Evolutionary conservation across 495 filamentous ascomycete species (phyloP).

Genomic region (Penicillium lagena): DNA sequence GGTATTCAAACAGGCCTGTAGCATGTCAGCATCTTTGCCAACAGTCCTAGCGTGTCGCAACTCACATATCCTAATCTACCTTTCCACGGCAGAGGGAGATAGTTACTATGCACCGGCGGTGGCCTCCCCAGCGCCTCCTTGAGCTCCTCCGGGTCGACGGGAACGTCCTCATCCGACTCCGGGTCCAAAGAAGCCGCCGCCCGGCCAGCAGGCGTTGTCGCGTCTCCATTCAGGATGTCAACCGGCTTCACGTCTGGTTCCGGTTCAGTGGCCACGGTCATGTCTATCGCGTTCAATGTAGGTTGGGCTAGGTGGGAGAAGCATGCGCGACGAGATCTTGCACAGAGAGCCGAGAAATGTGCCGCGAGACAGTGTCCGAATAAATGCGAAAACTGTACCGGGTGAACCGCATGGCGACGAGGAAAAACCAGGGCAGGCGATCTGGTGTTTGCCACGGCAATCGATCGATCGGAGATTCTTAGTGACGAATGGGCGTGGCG

Average conservation of each 20-base stretch:
- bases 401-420: neutral
- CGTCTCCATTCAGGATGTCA: constrained; percentile 16
- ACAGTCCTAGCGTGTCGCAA: neutral
- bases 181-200: constrained; percentile 29
- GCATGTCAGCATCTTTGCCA: constrained; percentile 7
- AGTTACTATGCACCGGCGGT: constrained; percentile 78
- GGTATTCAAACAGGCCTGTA: constrained; percentile 81
- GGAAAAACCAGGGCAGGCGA: constrained; percentile 4
- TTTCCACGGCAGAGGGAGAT: constrained; percentile 88
- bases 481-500: constrained; percentile 22
- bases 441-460: constrained; percentile 20
- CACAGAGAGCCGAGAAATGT: neutral
- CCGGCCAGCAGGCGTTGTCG: constrained; percentile 4
- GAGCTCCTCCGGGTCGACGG: constrained; percentile 35
- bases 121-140: constrained; percentile 51
- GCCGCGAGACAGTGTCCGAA: neutral
- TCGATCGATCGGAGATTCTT: constrained; percentile 20
- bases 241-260: constrained; percentile 8
- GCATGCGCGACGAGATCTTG: constrained; percentile 1
- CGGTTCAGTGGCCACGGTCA: constrained; percentile 4
- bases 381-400: neutral
- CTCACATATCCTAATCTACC: constrained; percentile 85
- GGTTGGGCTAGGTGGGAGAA: constrained; percentile 1
- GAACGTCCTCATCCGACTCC: constrained; percentile 42
- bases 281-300: neutral